Conservation (phyloP, 352 stramenopile species). For the Phytophthora hibernalis region DNA sequence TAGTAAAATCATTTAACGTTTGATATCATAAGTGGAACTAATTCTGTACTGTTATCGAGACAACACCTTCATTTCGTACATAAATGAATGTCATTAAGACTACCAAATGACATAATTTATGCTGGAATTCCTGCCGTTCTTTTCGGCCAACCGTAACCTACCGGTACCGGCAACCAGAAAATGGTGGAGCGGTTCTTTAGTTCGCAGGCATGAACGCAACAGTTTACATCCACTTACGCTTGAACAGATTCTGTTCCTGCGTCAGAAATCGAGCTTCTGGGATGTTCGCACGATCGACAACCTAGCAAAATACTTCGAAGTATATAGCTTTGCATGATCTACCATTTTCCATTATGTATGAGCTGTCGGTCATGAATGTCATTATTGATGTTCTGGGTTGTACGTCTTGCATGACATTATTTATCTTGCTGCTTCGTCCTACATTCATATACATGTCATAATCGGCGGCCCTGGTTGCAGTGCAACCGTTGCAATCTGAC, state of each 20-base stretch:
- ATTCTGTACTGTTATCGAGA: too few species aligned
- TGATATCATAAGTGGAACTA: too few species aligned
- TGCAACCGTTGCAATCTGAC: constrained; percentile 39
- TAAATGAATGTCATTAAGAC: background rate
- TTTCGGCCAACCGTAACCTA: background rate
- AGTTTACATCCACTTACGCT: constrained; percentile 13
- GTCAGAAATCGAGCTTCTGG: constrained; percentile 12
- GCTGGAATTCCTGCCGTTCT: background rate
- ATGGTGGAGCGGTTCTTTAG: constrained; percentile 22
- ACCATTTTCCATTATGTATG: constrained; percentile 10
- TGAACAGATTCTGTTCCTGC: constrained; percentile 19
- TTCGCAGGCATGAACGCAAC: constrained; percentile 6
- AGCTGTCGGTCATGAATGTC: background rate
- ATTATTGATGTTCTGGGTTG: constrained; percentile 13
- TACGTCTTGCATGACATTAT: constrained; percentile 2
- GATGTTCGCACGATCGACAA: constrained; percentile 6
- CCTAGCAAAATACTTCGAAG: too few species aligned
- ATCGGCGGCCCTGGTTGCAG: too few species aligned
- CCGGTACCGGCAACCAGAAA: constrained; percentile 1
- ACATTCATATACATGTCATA: too few species aligned
- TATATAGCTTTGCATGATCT: background rate
- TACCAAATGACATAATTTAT: background rate
- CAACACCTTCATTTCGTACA: background rate
- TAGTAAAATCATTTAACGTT: too few species aligned
- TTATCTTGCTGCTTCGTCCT: background rate